Conservation (phyloP, 1,284 basidiomycete genomes). For the Ganoderma boninense region DNA sequence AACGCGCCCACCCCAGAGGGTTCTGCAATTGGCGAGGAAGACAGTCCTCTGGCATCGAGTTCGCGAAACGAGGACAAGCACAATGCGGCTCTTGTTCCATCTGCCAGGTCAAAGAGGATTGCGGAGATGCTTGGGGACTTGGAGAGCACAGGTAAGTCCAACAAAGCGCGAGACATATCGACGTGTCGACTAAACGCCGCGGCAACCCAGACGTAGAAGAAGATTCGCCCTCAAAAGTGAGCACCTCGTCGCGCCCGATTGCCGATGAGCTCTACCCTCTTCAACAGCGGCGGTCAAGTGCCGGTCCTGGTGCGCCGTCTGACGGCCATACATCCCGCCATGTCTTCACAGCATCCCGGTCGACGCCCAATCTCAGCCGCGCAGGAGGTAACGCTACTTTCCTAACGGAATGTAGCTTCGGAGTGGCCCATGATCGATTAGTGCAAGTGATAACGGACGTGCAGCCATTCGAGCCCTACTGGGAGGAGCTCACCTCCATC, state of each 20-base stretch:
- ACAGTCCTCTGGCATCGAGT: constrained; percentile 28
- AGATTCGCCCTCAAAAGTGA: constrained; percentile 72
- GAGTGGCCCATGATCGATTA: constrained; percentile 88
- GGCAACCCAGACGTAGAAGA: constrained; percentile 50
- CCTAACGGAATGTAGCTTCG: constrained; percentile 95
- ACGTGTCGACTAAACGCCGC: not conserved
- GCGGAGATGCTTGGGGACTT: constrained; percentile 79
- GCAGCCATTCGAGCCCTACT: constrained; percentile 94
- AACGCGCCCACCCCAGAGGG: constrained; percentile 43
- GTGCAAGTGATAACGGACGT: constrained; percentile 95
- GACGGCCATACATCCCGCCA: constrained; percentile 29
- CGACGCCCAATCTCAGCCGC: constrained; percentile 16
- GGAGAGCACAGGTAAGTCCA: constrained; percentile 66
- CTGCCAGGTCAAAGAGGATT: constrained; percentile 80
- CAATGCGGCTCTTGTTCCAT: constrained; percentile 54
- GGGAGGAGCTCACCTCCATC: constrained; percentile 84
- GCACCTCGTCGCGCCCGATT: constrained; percentile 49
- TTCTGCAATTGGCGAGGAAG: constrained; percentile 48
- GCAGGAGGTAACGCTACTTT: constrained; percentile 72
- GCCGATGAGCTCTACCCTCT: constrained; percentile 57
- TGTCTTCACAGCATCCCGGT: constrained; percentile 46
- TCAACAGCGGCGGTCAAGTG: constrained; percentile 48
- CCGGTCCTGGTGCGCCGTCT: constrained; percentile 31
- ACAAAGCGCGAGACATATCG: not conserved
- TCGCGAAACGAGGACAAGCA: constrained; percentile 14